Evolutionary conservation across 225 moss, liverwort and hornwort species (phyloP).

Genomic region (Physcomitrellopsis africana): DNA sequence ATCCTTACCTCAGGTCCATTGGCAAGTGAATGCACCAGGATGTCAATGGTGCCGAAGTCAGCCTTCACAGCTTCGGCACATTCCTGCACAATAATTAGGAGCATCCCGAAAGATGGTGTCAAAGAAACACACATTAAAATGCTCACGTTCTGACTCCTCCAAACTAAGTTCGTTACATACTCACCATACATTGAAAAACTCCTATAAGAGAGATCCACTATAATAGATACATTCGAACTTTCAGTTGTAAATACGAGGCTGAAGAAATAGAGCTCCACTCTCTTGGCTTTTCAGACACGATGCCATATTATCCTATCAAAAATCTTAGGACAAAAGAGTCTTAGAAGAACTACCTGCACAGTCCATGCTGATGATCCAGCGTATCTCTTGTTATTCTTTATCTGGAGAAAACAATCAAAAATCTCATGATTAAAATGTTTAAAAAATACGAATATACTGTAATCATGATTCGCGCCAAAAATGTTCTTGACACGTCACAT

Average conservation of each 20-base stretch:
- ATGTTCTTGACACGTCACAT: not conserved
- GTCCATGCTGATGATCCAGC: constrained; percentile 87
- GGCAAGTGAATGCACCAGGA: constrained; percentile 94
- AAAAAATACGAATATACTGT: not conserved
- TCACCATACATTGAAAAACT: not conserved
- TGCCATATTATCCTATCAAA: not conserved
- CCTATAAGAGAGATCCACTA: not conserved
- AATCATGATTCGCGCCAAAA: not conserved
- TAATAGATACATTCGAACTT: not conserved
- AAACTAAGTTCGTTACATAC: not conserved
- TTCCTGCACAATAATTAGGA: constrained; percentile 55
- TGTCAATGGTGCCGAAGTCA: constrained; percentile 93
- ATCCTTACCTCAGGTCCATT: constrained; percentile 90
- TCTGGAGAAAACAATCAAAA: constrained; percentile 51
- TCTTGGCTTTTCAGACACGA: not conserved
- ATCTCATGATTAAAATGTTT: not conserved
- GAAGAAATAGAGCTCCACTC: not conserved
- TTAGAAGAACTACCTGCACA: constrained; percentile 63
- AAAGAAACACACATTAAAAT: not conserved
- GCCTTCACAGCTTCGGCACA: constrained; percentile 83
- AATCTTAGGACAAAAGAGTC: not conserved
- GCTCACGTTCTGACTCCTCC: not conserved
- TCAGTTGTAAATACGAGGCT: not conserved
- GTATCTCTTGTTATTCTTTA: constrained; percentile 96
- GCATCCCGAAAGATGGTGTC: not conserved